These are phyloP conservation scores for Abrus pulchellus DNA, from an alignment of 306 rosid species.

Conservation along the genomic window DNA sequence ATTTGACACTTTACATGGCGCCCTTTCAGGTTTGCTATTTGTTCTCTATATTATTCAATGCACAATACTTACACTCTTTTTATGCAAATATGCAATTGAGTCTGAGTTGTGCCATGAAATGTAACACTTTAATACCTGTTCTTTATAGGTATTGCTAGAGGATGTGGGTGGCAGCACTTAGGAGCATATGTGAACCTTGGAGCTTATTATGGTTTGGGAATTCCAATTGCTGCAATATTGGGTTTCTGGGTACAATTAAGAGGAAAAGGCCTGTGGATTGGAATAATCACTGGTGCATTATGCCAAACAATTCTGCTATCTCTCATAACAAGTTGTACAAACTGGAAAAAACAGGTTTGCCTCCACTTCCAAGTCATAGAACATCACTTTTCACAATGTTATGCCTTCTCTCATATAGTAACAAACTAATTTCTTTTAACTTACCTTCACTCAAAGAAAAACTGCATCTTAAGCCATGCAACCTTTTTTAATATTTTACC, in stretches of 20 bases:
- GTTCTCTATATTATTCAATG: slow-evolving; percentile 18
- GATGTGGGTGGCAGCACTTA: slow-evolving; percentile 79
- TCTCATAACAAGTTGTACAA: slow-evolving; percentile 57
- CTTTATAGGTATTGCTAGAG: slow-evolving; percentile 71
- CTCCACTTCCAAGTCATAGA: slow-evolving; percentile 31
- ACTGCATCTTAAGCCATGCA: slow-evolving; percentile 15
- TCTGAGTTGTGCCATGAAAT: slow-evolving; percentile 26
- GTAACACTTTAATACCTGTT: background rate
- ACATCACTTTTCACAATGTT: slow-evolving; percentile 1
- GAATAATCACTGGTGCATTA: slow-evolving; percentile 64
- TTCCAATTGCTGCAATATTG: slow-evolving; percentile 67
- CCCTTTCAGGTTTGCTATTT: slow-evolving; percentile 64
- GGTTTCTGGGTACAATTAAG: slow-evolving; percentile 62
- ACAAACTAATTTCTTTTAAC: background rate
- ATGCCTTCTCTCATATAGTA: background rate
- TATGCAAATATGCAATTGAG: background rate
- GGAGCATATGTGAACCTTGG: slow-evolving; percentile 83
- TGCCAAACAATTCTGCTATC: slow-evolving; percentile 59
- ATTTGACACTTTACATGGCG: slow-evolving; percentile 65
- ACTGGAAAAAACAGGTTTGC: slow-evolving; percentile 76
- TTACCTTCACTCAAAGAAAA: slow-evolving; percentile 22
- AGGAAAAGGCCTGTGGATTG: slow-evolving; percentile 85
- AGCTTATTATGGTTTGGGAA: slow-evolving; percentile 74
- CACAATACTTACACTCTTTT: slow-evolving; percentile 7
- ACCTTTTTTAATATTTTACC: background rate